Conservation (phyloP, 805 yeast species). For the Ogataea ramenticola region DNA sequence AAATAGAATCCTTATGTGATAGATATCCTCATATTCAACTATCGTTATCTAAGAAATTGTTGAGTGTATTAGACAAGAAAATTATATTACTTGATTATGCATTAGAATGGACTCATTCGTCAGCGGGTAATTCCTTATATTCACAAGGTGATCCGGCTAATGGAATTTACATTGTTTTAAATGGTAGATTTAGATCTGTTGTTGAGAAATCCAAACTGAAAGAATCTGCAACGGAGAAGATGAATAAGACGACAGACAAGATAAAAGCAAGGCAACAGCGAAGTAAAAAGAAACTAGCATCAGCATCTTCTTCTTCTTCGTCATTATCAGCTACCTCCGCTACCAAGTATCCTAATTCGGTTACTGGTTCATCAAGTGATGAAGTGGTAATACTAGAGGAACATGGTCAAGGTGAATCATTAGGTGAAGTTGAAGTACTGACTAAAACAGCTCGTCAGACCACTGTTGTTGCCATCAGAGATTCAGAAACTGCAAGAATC, state of each 20-base stretch:
- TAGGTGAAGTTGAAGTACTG: constrained; percentile 92
- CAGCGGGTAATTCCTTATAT: constrained; percentile 78
- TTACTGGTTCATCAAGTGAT: neutral
- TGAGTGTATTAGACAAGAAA: constrained; percentile 57
- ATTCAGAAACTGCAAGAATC: constrained; percentile 87
- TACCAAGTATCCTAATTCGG: no score
- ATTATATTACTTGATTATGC: constrained; percentile 81
- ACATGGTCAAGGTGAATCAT: constrained; percentile 88
- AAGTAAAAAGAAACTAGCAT: no score
- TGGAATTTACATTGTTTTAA: constrained; percentile 82
- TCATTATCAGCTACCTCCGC: no score
- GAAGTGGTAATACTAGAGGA: constrained; percentile 48
- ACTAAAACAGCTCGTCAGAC: constrained; percentile 66
- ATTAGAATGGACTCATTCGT: constrained; percentile 86
- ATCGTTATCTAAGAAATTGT: constrained; percentile 68
- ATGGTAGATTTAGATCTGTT: constrained; percentile 77
- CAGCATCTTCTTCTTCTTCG: no score
- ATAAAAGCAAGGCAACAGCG: neutral
- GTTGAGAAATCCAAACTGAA: constrained; percentile 12
- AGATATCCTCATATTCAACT: constrained; percentile 69
- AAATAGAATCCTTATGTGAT: constrained; percentile 63
- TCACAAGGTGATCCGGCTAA: constrained; percentile 83
- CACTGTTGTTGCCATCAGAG: constrained; percentile 80
- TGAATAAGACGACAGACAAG: constrained; percentile 5
- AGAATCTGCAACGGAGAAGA: constrained; percentile 1